A percentile compares a stretch with the other conserved stretches of the same genome.
phyloP scores from a whole-genome alignment of 2,329 filamentous ascomycete genomes.

The Fusarium coicis region DNA sequence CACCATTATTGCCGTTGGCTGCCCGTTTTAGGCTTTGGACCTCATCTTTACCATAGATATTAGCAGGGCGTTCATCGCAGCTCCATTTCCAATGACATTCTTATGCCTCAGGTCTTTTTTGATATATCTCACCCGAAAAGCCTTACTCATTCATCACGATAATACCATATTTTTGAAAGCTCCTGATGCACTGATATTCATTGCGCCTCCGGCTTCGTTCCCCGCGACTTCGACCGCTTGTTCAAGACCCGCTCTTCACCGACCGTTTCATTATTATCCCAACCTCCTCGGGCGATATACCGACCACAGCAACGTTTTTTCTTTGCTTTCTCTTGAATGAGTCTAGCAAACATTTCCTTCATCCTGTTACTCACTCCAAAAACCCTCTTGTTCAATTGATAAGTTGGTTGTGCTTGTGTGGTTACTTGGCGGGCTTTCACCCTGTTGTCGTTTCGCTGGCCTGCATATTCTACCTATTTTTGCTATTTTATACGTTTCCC shows the following conservation, averaged over 20 bases:
- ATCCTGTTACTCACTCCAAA: conserved; percentile 24
- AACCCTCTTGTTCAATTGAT: conserved; percentile 28
- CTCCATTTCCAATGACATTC: conserved; percentile 32
- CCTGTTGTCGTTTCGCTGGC: conserved; percentile 27
- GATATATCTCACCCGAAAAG: conserved; percentile 24
- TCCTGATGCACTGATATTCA: conserved; percentile 19
- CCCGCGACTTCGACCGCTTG: conserved; percentile 36
- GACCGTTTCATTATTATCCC: conserved; percentile 40
- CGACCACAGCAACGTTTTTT: conserved; percentile 28
- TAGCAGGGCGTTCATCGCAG: conserved; percentile 38
- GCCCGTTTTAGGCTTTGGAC: conserved; percentile 38
- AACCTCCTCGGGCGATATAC: conserved; percentile 38
- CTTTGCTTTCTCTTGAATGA: conserved; percentile 25
- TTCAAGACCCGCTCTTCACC: conserved; percentile 43
- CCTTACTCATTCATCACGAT: conserved; percentile 12
- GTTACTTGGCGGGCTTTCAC: conserved; percentile 29
- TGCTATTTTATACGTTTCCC: conserved; percentile 26
- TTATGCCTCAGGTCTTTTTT: conserved; percentile 29
- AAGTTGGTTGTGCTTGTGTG: conserved; percentile 25
- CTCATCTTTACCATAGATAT: conserved; percentile 41
- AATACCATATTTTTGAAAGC: conserved; percentile 8
- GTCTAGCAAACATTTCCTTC: conserved; percentile 28
- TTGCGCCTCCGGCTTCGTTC: conserved; percentile 35
- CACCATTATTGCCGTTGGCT: conserved; percentile 32
- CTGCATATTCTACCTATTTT: conserved; percentile 12